phyloP scores from a whole-genome alignment of 176 grass and related monocot species.

The Coix lacrymajobi region DNA sequence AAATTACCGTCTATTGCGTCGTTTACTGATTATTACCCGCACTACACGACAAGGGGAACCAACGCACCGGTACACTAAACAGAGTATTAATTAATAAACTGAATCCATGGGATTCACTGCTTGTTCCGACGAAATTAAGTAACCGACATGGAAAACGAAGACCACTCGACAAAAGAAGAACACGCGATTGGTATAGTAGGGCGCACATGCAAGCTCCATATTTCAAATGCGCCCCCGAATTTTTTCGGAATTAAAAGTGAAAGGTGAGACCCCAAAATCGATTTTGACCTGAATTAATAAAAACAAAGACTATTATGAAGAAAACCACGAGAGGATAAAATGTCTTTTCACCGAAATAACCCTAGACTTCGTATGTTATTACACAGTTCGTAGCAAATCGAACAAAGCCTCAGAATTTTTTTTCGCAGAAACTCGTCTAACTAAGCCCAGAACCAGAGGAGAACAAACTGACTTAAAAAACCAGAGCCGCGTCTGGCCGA shows the following conservation, averaged over 20 bases:
- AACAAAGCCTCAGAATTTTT: neutral
- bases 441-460: slow-evolving; percentile 8
- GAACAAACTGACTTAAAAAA: neutral
- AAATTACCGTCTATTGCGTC: neutral
- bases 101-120: neutral
- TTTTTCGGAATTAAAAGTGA: slow-evolving; percentile 12
- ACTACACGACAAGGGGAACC: neutral
- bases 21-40: neutral
- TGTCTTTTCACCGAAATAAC: neutral
- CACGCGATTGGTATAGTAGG: slow-evolving; percentile 1
- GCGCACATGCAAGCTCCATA: slow-evolving; percentile 13
- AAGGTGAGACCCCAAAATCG: neutral
- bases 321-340: neutral
- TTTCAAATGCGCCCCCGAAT: slow-evolving; percentile 33
- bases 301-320: neutral
- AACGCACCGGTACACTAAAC: neutral
- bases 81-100: slow-evolving; percentile 2
- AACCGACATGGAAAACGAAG: neutral
- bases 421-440: neutral
- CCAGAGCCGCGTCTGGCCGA: neutral
- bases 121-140: slow-evolving; percentile 27
- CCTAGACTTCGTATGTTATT: neutral
- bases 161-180: neutral
- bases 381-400: slow-evolving; percentile 8
- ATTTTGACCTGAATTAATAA: slow-evolving; percentile 27